These are phyloP conservation scores for Rhizopogon roseolus DNA, from an alignment of 768 basidiomycete genomes.

Conservation along the genomic window DNA sequence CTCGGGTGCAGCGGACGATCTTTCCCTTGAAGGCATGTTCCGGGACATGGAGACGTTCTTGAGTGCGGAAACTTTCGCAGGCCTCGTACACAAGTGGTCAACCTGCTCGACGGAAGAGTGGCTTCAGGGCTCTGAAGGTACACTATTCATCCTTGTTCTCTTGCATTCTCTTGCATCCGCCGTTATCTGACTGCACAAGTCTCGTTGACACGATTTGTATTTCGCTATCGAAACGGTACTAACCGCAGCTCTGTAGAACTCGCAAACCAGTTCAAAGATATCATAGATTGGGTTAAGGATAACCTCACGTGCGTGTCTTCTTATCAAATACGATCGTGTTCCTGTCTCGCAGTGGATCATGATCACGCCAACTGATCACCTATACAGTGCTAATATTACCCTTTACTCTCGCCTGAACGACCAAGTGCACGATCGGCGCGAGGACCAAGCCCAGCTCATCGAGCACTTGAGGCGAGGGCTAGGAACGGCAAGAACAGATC, in stretches of 20 bases:
- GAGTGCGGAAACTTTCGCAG: slow-evolving; percentile 16
- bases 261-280: not conserved
- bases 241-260: not conserved
- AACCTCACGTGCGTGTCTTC: slow-evolving; percentile 18
- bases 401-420: slow-evolving; percentile 15
- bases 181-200: slow-evolving; percentile 16
- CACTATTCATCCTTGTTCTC: not conserved
- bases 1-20: not conserved
- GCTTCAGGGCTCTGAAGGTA: slow-evolving; percentile 26
- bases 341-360: not conserved
- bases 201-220: slow-evolving; percentile 14
- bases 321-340: not conserved
- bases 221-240: not conserved
- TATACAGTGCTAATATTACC: slow-evolving; percentile 16
- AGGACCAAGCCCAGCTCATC: slow-evolving; percentile 14
- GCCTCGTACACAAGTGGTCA: slow-evolving; percentile 22
- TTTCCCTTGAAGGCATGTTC: slow-evolving; percentile 13
- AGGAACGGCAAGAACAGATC: slow-evolving; percentile 11
- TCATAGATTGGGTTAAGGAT: slow-evolving; percentile 19
- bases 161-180: not conserved
- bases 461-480: slow-evolving; percentile 12
- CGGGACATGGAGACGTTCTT: slow-evolving; percentile 15
- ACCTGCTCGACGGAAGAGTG: slow-evolving; percentile 25
- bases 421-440: slow-evolving; percentile 16
- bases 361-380: not conserved